These are phyloP conservation scores for Citrus maxima DNA, from an alignment of 345 rosid species.

Conservation along the genomic window DNA sequence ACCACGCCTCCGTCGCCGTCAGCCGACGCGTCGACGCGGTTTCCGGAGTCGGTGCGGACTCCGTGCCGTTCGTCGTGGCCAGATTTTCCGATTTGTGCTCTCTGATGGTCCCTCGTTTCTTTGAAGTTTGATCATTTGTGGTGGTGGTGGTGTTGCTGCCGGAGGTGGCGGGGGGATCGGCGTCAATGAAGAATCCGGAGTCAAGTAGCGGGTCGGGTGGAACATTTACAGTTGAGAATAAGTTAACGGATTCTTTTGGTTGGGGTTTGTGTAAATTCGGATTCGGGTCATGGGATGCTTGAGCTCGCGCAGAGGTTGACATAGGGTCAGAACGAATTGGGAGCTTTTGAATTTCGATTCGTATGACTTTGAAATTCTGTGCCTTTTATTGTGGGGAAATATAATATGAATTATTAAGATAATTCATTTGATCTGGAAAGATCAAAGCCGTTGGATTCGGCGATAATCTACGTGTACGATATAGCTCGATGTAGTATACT, in stretches of 20 bases:
- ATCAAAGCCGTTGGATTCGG: background rate
- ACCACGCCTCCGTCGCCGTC: slow-evolving; percentile 32
- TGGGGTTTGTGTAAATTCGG: background rate
- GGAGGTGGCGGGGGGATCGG: slow-evolving; percentile 3
- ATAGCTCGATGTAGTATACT: background rate
- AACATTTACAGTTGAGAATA: slow-evolving; percentile 15
- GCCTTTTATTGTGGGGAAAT: background rate
- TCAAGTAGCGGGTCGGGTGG: slow-evolving; percentile 45
- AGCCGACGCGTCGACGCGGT: slow-evolving; percentile 18
- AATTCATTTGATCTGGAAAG: background rate
- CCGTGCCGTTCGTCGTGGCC: slow-evolving; percentile 20
- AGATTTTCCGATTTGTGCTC: background rate
- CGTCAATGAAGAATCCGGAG: slow-evolving; percentile 40
- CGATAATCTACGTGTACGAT: background rate
- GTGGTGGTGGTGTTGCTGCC: background rate
- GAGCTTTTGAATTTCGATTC: background rate
- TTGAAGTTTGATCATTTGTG: slow-evolving; percentile 18
- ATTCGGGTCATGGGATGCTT: background rate
- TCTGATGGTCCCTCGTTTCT: background rate
- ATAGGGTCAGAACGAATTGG: background rate
- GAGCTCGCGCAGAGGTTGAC: background rate
- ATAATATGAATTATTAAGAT: background rate
- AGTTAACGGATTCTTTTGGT: slow-evolving; percentile 8
- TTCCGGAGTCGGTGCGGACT: slow-evolving; percentile 15
- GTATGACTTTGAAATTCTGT: background rate